phyloP scores from a whole-genome alignment of 1,284 basidiomycete species.

The Cryptococcus neoformans region DNA sequence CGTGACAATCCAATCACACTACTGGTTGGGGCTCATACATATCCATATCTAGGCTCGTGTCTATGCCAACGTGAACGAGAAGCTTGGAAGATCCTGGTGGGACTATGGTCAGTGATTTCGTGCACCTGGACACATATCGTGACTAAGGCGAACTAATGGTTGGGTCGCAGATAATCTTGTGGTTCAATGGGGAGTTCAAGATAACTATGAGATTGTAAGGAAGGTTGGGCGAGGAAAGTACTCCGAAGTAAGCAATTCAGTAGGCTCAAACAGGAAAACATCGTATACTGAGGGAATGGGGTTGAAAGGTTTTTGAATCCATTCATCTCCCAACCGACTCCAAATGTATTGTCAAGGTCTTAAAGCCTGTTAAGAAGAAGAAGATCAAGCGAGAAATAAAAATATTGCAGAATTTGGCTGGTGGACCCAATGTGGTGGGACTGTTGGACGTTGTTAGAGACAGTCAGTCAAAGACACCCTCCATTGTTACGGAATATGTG shows the following conservation, averaged over 20 bases:
- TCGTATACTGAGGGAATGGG: no score
- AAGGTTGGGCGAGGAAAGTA: slow-evolving; percentile 98
- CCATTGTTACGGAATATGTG: slow-evolving; percentile 96
- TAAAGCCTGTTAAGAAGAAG: slow-evolving; percentile 99
- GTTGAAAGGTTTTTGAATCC: slow-evolving; percentile 84
- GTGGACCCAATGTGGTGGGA: slow-evolving; percentile 82
- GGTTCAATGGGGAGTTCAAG: slow-evolving; percentile 92
- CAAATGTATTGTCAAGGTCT: slow-evolving; percentile 97
- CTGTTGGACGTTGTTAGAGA: slow-evolving; percentile 95
- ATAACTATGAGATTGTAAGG: slow-evolving; percentile 97
- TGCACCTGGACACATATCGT: neutral
- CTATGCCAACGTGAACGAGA: slow-evolving; percentile 59
- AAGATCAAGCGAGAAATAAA: slow-evolving; percentile 99
- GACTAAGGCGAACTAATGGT: neutral
- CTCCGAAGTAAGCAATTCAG: slow-evolving; percentile 67
- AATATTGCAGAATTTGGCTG: slow-evolving; percentile 94
- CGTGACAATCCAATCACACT: no score
- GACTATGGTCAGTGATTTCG: slow-evolving; percentile 55
- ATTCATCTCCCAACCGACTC: slow-evolving; percentile 89
- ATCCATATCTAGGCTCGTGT: slow-evolving; percentile 50
- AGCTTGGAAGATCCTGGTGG: slow-evolving; percentile 58
- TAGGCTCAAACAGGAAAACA: neutral
- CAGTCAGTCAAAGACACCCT: slow-evolving; percentile 86
- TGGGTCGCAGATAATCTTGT: slow-evolving; percentile 71
- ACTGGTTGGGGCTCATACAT: no score